These are phyloP conservation scores for Choiromyces venosus DNA, from an alignment of 495 filamentous ascomycete species.

Conservation along the genomic window DNA sequence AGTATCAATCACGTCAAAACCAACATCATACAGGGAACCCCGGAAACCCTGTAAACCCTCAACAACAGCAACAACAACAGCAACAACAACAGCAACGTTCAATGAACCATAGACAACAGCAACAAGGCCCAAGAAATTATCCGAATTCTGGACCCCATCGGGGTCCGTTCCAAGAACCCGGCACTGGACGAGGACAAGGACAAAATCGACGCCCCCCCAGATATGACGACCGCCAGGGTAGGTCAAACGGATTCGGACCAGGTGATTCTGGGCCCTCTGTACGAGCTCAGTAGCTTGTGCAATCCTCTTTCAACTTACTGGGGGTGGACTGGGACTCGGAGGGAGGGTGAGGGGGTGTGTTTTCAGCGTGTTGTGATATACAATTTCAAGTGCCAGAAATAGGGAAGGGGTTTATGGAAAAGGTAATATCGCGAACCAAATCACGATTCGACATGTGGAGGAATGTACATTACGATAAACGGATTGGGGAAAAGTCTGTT, in stretches of 20 bases:
- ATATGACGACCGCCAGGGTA: slow-evolving; percentile 20
- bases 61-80: slow-evolving; percentile 32
- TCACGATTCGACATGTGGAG: slow-evolving; percentile 30
- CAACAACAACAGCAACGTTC: slow-evolving; percentile 31
- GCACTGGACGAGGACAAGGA: slow-evolving; percentile 23
- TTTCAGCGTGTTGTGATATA: slow-evolving; percentile 23
- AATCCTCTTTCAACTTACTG: slow-evolving; percentile 5
- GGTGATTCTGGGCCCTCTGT: slow-evolving; percentile 36
- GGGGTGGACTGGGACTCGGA: not conserved
- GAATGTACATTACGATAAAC: slow-evolving; percentile 40
- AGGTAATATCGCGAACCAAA: slow-evolving; percentile 30
- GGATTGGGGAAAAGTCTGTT: slow-evolving; percentile 36
- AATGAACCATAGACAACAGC: slow-evolving; percentile 4
- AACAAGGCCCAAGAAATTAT: slow-evolving; percentile 33
- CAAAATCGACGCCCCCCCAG: slow-evolving; percentile 26
- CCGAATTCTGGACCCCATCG: slow-evolving; percentile 24
- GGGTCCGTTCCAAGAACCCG: slow-evolving; percentile 30
- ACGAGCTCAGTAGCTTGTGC: slow-evolving; percentile 37
- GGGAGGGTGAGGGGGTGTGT: not conserved
- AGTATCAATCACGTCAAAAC: slow-evolving; percentile 32
- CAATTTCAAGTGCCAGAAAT: slow-evolving; percentile 22
- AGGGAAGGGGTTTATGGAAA: slow-evolving; percentile 24
- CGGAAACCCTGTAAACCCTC: slow-evolving; percentile 7
- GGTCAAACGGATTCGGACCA: slow-evolving; percentile 28
- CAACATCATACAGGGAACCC: slow-evolving; percentile 19